Evolutionary conservation across 139 green algal genomes (phyloP).

Genomic region (Marvania coccoides): DNA sequence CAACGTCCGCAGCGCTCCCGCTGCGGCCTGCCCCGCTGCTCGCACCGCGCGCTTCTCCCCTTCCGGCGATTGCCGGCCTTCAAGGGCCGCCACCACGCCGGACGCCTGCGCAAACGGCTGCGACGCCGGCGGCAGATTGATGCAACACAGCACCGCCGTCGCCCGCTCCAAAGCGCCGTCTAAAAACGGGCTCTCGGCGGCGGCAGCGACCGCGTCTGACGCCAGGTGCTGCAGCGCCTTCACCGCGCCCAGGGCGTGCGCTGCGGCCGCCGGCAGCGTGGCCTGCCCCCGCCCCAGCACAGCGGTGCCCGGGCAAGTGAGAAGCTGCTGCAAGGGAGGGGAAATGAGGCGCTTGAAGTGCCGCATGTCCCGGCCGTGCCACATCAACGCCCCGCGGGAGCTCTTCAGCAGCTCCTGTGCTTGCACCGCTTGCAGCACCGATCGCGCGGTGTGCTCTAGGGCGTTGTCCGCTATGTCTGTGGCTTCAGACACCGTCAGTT

Average conservation of each 20-base stretch:
- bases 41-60: conserved; percentile 8
- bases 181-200: conserved; percentile 68
- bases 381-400: conserved; percentile 50
- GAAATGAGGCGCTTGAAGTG: conserved; percentile 62
- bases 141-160: conserved; percentile 59
- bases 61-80: not conserved
- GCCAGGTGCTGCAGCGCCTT: conserved; percentile 45
- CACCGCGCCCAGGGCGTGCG: conserved; percentile 37
- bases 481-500: conserved; percentile 68
- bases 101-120: not conserved
- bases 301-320: conserved; percentile 21
- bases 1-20: conserved; percentile 30
- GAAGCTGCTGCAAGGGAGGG: conserved; percentile 46
- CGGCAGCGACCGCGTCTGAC: conserved; percentile 40
- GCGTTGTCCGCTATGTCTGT: conserved; percentile 70
- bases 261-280: conserved; percentile 31
- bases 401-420: conserved; percentile 60
- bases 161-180: conserved; percentile 41
- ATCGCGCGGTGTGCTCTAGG: conserved; percentile 65
- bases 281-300: conserved; percentile 59
- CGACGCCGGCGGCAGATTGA: conserved; percentile 43
- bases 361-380: conserved; percentile 64
- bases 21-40: conserved; percentile 36
- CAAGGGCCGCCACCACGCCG: not conserved
- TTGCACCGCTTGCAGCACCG: conserved; percentile 54